Base-by-base conservation (phyloP, 2,329 filamentous ascomycete species). In the Venturia effusa region DNA sequence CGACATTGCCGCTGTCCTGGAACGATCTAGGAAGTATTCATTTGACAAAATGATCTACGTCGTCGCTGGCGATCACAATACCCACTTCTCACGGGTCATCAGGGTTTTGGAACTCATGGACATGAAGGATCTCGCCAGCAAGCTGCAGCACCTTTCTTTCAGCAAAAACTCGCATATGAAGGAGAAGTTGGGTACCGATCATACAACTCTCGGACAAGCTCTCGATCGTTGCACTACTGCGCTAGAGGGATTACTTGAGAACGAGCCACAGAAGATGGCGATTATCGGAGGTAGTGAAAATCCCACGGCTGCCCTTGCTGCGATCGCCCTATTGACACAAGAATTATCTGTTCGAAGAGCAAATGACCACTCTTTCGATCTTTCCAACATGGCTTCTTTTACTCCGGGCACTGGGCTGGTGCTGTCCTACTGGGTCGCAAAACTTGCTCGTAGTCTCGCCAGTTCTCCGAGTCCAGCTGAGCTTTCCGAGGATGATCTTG, bases 1-100 rank as follows among this genome's bases (percentile, higher is more conserved):
- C 68, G 88, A 93, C 73, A 88, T 92, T 67, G 88, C 86, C 68
- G 88, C 91, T 70, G 82, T 90, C 34, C 76, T 91, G 62, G 83
- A 85, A 70, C 84, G 89, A 64, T 77, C 83, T 59, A 79, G 86
- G 27, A 81, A 82, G 70, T 76, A 77, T 75, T 73, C 84, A 13
- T 90, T 89, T 69, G 88, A 92, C 75, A 84, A 89, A 72, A 89
- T 92, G 87, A 87, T 91, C 66, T 92, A 91, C 70, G 88, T 92
- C 11, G 84, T 91, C 37, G 87, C 88, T 1, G 85, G 83, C 27
- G 83, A 86, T 67, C 88, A 92, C 70, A 87, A 89, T 69, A 78
- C 88, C 15, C 88, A 92, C 71, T 80, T 91, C 63, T 84, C 84
- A 70, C 87, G 90, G 72, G 79, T 92, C 19, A 89, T 90, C 80